Base-by-base conservation (phyloP, 352 stramenopile genomes). In the Globisporangium ultimum region DNA sequence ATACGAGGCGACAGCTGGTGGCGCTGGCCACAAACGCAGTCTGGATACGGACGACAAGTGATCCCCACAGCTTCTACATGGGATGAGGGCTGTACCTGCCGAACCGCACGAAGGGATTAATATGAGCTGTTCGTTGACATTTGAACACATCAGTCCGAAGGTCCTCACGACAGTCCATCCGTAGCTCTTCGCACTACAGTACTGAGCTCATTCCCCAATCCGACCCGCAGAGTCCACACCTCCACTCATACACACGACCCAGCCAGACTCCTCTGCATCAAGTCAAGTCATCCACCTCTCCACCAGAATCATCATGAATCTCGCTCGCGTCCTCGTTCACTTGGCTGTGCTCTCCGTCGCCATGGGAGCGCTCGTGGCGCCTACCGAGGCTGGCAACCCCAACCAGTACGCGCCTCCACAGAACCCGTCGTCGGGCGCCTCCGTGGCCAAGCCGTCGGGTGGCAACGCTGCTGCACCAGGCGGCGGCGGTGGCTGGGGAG, bases 271-370 rank as follows among this genome's bases (percentile, higher is more conserved):
- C 10, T 11, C 46, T 15, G 20, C n/a, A 17, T 4, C 47, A 38
- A 40, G 3, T n/a, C 47, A 52, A 21, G 21, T 38, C 47, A 22
- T 0, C 47, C 20, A 21, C 21, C 24, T n/a, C 24, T 32, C 24
- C 24, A 32, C 5, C 24, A 2, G 24, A 32, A 32, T 32, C 24
- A 32, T 5, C 47, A 52, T 52, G 22, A 14, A 52, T 11, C 47
- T 52, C 22, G 22, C 21, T 52, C 47, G 47, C 47, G 36, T 52
- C 15, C 21, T 52, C 22, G 22, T 52, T 36, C 47, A 52, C 47
- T 28, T 52, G 21, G 21, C 11, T 14, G 21, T 52, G 9, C 32
- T 52, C 47, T 14, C 47, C 36, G 47, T 52, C 13, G 47, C 47
- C 15, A 34, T 52, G 11, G 47, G 47, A 52, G 47, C 47, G 11